Evolutionary conservation across 2,329 filamentous ascomycete species (phyloP).

Genomic region (Aureobasidium sp.): DNA sequence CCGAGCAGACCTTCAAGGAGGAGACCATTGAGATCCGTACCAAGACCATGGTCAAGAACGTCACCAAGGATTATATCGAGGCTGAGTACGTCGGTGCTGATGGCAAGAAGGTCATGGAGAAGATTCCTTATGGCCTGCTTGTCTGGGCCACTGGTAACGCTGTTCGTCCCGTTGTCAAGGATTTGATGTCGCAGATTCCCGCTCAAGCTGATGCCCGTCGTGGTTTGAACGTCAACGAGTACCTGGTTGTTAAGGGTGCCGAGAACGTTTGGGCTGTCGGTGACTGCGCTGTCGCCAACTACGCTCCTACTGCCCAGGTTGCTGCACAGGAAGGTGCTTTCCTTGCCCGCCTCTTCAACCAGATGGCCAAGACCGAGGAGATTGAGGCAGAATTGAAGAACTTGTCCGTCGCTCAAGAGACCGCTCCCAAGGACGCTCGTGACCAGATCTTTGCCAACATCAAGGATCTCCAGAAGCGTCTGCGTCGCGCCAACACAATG

Average conservation of each 20-base stretch:
- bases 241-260: slow-evolving; percentile 93
- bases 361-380: slow-evolving; percentile 89
- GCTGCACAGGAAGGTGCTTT: slow-evolving; percentile 93
- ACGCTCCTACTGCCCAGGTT: slow-evolving; percentile 95
- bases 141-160: slow-evolving; percentile 99
- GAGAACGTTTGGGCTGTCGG: slow-evolving; percentile 98
- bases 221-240: slow-evolving; percentile 95
- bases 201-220: slow-evolving; percentile 93
- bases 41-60: slow-evolving; percentile 98
- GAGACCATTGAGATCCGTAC: slow-evolving; percentile 96
- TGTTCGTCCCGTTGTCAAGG: slow-evolving; percentile 77
- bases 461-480: slow-evolving; percentile 75
- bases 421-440: slow-evolving; percentile 55
- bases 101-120: slow-evolving; percentile 72
- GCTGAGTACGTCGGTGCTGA: slow-evolving; percentile 76
- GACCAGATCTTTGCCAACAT: slow-evolving; percentile 65
- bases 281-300: slow-evolving; percentile 95
- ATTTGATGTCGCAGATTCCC: slow-evolving; percentile 85
- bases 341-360: slow-evolving; percentile 93
- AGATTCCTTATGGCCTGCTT: slow-evolving; percentile 87
- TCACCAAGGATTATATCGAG: slow-evolving; percentile 87
- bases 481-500: slow-evolving; percentile 85
- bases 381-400: slow-evolving; percentile 69
- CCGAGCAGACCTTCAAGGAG: slow-evolving; percentile 97
- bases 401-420: slow-evolving; percentile 54